Percentiles rank a stretch among this genome's conserved stretches.
These are phyloP conservation scores for Aspergillus jensenii DNA, from an alignment of 2,329 filamentous ascomycete species.

Conservation along the genomic window DNA sequence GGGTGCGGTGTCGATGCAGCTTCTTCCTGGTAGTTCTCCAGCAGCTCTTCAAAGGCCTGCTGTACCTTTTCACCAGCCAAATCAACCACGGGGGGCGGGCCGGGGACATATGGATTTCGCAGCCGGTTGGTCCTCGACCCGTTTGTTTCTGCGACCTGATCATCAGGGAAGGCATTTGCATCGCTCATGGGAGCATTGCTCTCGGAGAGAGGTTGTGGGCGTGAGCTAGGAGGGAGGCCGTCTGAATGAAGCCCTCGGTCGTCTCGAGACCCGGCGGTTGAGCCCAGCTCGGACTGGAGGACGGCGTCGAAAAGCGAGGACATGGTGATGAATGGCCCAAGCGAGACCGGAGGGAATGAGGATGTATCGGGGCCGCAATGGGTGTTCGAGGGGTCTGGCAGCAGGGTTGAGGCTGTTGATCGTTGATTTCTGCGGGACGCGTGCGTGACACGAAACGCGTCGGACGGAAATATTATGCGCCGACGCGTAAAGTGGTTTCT, in stretches of 20 bases:
- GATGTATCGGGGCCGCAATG: background rate
- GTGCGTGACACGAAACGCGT: constrained; percentile 28
- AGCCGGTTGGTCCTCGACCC: constrained; percentile 50
- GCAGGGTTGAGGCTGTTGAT: background rate
- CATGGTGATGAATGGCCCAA: constrained; percentile 28
- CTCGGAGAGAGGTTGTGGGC: constrained; percentile 53
- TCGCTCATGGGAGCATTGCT: constrained; percentile 57
- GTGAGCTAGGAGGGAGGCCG: constrained; percentile 52
- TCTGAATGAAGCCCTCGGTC: constrained; percentile 33
- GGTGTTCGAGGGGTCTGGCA: background rate
- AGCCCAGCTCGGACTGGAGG: constrained; percentile 42
- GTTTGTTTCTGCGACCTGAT: constrained; percentile 58
- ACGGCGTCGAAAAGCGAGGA: constrained; percentile 44
- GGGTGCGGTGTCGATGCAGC: constrained; percentile 53
- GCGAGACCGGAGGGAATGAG: background rate
- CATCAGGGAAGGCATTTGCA: constrained; percentile 59
- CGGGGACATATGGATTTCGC: constrained; percentile 50
- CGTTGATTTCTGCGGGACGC: constrained; percentile 22
- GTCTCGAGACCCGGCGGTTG: constrained; percentile 31
- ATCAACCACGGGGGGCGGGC: constrained; percentile 61
- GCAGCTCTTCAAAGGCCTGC: constrained; percentile 61
- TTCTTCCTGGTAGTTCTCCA: constrained; percentile 62
- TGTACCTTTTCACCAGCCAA: constrained; percentile 63
- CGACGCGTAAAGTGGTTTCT: constrained; percentile 39
- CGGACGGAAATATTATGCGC: constrained; percentile 19